These are phyloP conservation scores for Pythium dissotocum DNA, from an alignment of 352 stramenopile species.

Conservation along the genomic window DNA sequence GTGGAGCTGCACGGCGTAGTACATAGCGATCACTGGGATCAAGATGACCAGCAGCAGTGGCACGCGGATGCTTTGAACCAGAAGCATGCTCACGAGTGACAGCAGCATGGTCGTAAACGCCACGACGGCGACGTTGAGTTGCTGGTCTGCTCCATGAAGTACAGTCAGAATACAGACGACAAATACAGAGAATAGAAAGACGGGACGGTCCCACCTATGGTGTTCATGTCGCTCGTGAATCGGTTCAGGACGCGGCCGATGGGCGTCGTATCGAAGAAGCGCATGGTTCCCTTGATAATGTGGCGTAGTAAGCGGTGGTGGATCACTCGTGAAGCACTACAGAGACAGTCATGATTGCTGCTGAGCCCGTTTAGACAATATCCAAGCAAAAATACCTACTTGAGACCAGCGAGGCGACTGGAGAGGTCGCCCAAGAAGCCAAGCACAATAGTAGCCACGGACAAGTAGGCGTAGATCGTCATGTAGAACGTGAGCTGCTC, in stretches of 20 bases:
- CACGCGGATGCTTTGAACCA: constrained; percentile 46
- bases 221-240: constrained; percentile 72
- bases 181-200: too few species aligned
- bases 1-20: constrained; percentile 59
- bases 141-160: constrained; percentile 39
- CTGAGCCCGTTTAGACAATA: neutral
- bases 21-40: constrained; percentile 64
- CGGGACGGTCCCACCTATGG: constrained; percentile 41
- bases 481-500: constrained; percentile 47
- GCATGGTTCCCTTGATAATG: constrained; percentile 8
- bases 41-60: constrained; percentile 52
- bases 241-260: constrained; percentile 79
- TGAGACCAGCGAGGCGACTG: constrained; percentile 49
- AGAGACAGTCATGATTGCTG: neutral
- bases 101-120: constrained; percentile 50
- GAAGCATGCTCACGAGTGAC: constrained; percentile 52
- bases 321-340: neutral
- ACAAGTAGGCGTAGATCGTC: constrained; percentile 60
- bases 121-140: constrained; percentile 47
- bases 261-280: constrained; percentile 86
- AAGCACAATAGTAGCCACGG: constrained; percentile 49
- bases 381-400: constrained; percentile 28
- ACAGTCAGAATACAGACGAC: too few species aligned
- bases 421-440: constrained; percentile 51
- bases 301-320: neutral